phyloP scores from a whole-genome alignment of 2,329 filamentous ascomycete genomes.

The Aspergillus alliaceus region DNA sequence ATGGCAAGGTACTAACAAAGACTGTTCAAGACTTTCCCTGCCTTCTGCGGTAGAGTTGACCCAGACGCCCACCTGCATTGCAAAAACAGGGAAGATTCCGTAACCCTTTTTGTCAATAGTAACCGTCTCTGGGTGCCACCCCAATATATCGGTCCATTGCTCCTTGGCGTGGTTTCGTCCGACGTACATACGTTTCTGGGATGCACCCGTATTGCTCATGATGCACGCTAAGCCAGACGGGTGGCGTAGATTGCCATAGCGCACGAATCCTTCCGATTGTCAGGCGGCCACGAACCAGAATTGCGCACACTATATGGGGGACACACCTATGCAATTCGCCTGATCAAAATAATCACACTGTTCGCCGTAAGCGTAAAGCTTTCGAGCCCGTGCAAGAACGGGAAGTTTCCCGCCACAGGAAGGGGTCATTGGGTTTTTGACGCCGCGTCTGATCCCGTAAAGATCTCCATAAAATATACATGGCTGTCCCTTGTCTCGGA shows the following conservation, averaged over 20 bases:
- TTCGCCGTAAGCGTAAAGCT: conserved; percentile 65
- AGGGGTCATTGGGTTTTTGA: conserved; percentile 51
- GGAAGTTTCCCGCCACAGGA: conserved; percentile 57
- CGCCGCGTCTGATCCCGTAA: conserved; percentile 61
- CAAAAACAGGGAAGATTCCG: conserved; percentile 57
- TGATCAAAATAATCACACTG: conserved; percentile 65
- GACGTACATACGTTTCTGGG: conserved; percentile 61
- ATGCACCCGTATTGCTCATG: conserved; percentile 53
- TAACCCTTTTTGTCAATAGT: conserved; percentile 60
- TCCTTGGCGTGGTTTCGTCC: conserved; percentile 60
- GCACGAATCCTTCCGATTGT: conserved; percentile 47
- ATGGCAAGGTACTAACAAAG: conserved; percentile 38
- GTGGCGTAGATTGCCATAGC: conserved; percentile 52
- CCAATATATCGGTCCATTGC: conserved; percentile 64
- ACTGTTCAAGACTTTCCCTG: conserved; percentile 43
- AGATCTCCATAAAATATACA: conserved; percentile 72
- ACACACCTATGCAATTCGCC: conserved; percentile 57
- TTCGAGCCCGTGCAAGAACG: conserved; percentile 61
- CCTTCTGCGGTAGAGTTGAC: conserved; percentile 57
- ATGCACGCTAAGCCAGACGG: conserved; percentile 57
- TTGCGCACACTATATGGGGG: not conserved
- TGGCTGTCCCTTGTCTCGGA: conserved; percentile 62
- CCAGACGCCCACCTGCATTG: conserved; percentile 62
- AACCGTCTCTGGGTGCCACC: conserved; percentile 56
- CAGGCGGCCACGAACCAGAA: not conserved